A percentile compares a stretch with the other conserved stretches of the same genome.
These are phyloP conservation scores for Leucogyrophana mollusca DNA, from an alignment of 768 basidiomycete genomes.

Conservation along the genomic window DNA sequence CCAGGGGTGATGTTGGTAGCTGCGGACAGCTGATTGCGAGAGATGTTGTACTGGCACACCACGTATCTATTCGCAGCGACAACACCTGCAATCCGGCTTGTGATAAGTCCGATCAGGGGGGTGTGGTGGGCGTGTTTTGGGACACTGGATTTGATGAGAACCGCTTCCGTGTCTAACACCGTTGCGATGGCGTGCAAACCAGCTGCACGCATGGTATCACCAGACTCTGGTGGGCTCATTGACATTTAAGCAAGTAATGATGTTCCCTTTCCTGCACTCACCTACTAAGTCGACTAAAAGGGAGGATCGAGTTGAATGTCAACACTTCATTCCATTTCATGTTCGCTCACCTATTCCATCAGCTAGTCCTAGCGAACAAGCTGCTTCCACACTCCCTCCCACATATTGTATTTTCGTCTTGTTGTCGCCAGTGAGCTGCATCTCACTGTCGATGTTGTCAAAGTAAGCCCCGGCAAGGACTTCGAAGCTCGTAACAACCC, in stretches of 20 bases:
- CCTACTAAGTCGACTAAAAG: slow-evolving; percentile 89
- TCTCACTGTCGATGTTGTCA: slow-evolving; percentile 52
- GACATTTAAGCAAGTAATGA: not conserved
- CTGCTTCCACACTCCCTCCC: slow-evolving; percentile 97
- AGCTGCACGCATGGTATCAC: slow-evolving; percentile 99
- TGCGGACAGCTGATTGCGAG: slow-evolving; percentile 54
- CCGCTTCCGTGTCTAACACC: slow-evolving; percentile 82
- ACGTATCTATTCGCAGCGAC: slow-evolving; percentile 86
- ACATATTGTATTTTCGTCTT: slow-evolving; percentile 91
- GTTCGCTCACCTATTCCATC: slow-evolving; percentile 87
- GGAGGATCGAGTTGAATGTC: slow-evolving; percentile 7
- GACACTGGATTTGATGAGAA: slow-evolving; percentile 80
- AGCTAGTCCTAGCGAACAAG: slow-evolving; percentile 92
- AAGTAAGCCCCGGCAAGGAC: slow-evolving; percentile 85
- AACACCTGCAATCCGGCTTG: slow-evolving; percentile 88
- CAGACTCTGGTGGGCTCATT: slow-evolving; percentile 68
- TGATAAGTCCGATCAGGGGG: slow-evolving; percentile 74
- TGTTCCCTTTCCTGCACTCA: slow-evolving; percentile 35
- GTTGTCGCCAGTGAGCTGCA: slow-evolving; percentile 50
- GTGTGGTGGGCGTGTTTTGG: slow-evolving; percentile 62
- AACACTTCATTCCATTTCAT: no score
- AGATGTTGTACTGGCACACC: slow-evolving; percentile 89
- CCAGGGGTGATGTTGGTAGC: slow-evolving; percentile 84
- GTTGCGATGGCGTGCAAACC: slow-evolving; percentile 93
- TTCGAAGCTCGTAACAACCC: slow-evolving; percentile 94